Conservation (phyloP, 2,329 filamentous ascomycete genomes). For the Pestalotiopsis sp. region DNA sequence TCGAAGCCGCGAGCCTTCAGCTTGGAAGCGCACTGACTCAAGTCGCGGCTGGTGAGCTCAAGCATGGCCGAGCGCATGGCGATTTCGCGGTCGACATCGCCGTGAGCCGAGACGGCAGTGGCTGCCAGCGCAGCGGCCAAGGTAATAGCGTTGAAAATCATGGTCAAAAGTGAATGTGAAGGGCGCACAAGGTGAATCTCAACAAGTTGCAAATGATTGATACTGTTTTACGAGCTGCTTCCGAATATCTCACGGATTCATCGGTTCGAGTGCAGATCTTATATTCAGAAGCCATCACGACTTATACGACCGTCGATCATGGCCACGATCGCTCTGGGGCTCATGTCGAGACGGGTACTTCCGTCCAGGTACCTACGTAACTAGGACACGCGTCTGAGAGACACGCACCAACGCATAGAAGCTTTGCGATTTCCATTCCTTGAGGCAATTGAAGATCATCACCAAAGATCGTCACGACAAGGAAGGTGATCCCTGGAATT, state of each 20-base stretch:
- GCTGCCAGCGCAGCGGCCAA: background rate
- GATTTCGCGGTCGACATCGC: conserved; percentile 8
- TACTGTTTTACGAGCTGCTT: background rate
- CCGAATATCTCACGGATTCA: background rate
- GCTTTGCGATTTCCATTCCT: background rate
- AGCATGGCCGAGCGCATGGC: conserved; percentile 12
- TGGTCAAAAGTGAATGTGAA: background rate
- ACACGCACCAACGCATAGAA: background rate
- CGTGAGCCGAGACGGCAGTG: conserved; percentile 5
- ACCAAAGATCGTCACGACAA: background rate
- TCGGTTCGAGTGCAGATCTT: background rate
- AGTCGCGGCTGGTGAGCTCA: conserved; percentile 26
- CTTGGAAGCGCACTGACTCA: conserved; percentile 49
- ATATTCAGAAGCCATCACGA: background rate
- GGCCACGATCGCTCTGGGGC: background rate
- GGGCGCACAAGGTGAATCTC: background rate
- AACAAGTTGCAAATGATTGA: background rate
- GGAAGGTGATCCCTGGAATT: background rate
- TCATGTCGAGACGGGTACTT: background rate
- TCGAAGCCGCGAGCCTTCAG: conserved; percentile 51
- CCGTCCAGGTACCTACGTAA: background rate
- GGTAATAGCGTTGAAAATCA: conserved; percentile 7
- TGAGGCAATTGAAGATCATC: background rate
- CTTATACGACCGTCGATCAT: background rate
- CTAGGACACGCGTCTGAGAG: background rate